Evolutionary conservation across 2,329 filamentous ascomycete species (phyloP).

Genomic region (Neopestalotiopsis sp.): DNA sequence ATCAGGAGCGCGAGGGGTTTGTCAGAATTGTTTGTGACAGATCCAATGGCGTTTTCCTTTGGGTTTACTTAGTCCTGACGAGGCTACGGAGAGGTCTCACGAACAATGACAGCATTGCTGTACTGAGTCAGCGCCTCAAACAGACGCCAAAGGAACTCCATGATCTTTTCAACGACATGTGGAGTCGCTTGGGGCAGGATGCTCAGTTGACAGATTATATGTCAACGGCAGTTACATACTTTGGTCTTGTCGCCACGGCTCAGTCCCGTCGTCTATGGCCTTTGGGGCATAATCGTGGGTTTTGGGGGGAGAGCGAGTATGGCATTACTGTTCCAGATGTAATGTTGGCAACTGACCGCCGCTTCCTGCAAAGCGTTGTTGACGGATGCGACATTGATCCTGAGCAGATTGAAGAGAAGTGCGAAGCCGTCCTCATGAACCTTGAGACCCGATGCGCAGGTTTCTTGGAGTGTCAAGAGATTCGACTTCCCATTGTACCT

Average conservation of each 20-base stretch:
- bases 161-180: background rate
- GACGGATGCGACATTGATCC: background rate
- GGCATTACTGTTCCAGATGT: background rate
- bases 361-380: background rate
- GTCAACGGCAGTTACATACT: background rate
- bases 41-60: background rate
- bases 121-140: background rate
- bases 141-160: background rate
- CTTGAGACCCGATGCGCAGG: background rate
- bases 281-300: too few relatives aligned
- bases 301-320: too few relatives aligned
- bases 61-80: background rate
- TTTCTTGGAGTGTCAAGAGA: background rate
- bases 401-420: background rate
- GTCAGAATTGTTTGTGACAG: background rate
- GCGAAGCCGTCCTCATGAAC: background rate
- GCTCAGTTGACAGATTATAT: background rate
- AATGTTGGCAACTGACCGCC: background rate
- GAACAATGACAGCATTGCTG: background rate
- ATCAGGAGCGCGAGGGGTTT: background rate
- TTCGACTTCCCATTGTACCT: background rate
- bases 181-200: background rate
- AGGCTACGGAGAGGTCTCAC: background rate
- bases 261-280: background rate
- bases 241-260: background rate